Evolutionary conservation across 169 alveolate species (phyloP).

Genomic region (Cryptosporidium xiaoi): DNA sequence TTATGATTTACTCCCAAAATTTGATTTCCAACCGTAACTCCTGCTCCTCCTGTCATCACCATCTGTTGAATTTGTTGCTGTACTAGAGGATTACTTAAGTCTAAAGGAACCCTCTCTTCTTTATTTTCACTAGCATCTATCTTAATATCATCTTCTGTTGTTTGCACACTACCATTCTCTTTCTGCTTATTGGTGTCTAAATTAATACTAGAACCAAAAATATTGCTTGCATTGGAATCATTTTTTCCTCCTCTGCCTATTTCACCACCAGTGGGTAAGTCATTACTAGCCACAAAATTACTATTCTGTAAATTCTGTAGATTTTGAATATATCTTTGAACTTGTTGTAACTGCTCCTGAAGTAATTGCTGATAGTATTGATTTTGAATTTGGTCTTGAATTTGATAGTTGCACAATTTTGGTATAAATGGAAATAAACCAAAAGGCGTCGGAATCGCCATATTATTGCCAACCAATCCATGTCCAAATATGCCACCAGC

Average conservation of each 20-base stretch:
- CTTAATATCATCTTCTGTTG: background rate
- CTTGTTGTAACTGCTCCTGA: constrained; percentile 39
- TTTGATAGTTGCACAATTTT: background rate
- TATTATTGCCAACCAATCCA: background rate
- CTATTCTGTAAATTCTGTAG: constrained; percentile 2
- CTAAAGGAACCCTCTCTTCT: too few species aligned
- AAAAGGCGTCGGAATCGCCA: constrained; percentile 45
- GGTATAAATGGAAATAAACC: constrained; percentile 62
- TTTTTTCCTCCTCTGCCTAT: background rate
- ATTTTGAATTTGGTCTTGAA: constrained; percentile 2
- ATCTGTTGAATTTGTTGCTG: background rate
- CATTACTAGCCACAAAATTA: background rate
- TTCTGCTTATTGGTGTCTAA: background rate
- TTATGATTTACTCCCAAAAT: background rate
- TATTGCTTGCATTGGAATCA: background rate
- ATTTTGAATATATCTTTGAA: constrained; percentile 18
- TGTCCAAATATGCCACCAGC: too few species aligned
- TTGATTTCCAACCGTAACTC: background rate
- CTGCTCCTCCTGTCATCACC: too few species aligned
- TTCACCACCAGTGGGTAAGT: background rate
- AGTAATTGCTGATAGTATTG: constrained; percentile 3
- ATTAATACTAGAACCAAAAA: background rate
- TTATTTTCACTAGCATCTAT: too few species aligned
- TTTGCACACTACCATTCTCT: background rate
- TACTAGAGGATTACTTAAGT: background rate